Conservation (phyloP, 2,329 filamentous ascomycete species). For the Falciphora oryzae region DNA sequence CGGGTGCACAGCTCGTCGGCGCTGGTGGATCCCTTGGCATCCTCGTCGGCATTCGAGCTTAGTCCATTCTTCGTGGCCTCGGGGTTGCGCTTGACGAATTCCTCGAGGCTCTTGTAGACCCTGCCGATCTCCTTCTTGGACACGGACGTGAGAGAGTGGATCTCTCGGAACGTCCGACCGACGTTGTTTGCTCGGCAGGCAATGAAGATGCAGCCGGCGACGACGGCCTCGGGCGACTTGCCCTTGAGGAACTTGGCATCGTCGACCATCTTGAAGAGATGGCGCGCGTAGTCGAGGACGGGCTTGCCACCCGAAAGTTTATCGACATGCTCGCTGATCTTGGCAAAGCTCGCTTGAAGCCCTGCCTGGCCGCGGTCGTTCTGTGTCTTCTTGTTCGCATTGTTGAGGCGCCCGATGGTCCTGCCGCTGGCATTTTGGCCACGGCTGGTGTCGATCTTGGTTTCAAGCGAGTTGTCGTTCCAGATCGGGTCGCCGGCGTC, state of each 20-base stretch:
- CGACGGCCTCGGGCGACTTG: constrained; percentile 88
- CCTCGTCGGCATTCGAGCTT: constrained; percentile 43
- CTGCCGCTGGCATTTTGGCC: constrained; percentile 17
- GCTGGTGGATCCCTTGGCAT: constrained; percentile 71
- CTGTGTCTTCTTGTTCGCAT: constrained; percentile 23
- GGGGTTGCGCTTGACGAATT: constrained; percentile 62
- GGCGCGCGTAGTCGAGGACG: constrained; percentile 85
- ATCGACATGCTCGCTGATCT: constrained; percentile 84
- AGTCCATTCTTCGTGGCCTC: constrained; percentile 29
- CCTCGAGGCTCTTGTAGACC: constrained; percentile 89
- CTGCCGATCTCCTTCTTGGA: constrained; percentile 96
- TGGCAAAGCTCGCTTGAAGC: constrained; percentile 71
- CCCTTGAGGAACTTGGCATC: constrained; percentile 93
- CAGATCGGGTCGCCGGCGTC: constrained; percentile 86
- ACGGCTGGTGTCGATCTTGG: constrained; percentile 20
- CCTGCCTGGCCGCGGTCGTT: constrained; percentile 14
- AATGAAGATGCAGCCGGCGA: constrained; percentile 96
- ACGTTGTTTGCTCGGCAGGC: constrained; percentile 86
- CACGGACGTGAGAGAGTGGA: constrained; percentile 88
- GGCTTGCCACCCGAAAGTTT: constrained; percentile 74
- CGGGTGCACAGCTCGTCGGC: constrained; percentile 81
- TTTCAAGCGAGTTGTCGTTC: constrained; percentile 74
- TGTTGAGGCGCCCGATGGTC: constrained; percentile 20
- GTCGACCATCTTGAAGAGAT: constrained; percentile 90
- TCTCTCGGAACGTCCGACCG: constrained; percentile 87